Conservation (phyloP, 2,329 filamentous ascomycete genomes). For the Alternaria tenuissima region DNA sequence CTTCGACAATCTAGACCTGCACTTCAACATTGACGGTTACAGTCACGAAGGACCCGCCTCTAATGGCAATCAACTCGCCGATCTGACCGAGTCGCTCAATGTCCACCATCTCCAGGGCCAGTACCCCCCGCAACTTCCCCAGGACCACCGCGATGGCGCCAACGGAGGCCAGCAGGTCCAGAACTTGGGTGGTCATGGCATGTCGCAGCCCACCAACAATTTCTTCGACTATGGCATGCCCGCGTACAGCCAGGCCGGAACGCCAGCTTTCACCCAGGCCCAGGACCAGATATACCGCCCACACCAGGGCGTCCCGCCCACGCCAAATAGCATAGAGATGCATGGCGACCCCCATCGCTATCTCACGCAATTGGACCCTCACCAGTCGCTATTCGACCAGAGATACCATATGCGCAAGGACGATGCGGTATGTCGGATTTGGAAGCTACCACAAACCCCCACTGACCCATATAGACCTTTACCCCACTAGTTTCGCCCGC, state of each 20-base stretch:
- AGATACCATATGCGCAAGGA: conserved; percentile 73
- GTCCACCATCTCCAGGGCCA: conserved; percentile 45
- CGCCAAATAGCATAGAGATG: conserved; percentile 82
- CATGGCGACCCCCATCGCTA: conserved; percentile 67
- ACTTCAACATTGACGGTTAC: conserved; percentile 41
- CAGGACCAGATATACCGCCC: conserved; percentile 57
- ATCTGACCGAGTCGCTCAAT: conserved; percentile 45
- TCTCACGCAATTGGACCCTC: conserved; percentile 62
- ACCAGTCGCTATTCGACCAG: conserved; percentile 70
- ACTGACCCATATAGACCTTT: conserved; percentile 69
- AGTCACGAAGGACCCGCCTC: conserved; percentile 27
- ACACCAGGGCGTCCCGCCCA: conserved; percentile 74
- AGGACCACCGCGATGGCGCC: conserved; percentile 35
- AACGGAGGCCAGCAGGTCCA: conserved; percentile 26
- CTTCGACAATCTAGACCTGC: conserved; percentile 45
- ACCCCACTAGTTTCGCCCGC: conserved; percentile 85
- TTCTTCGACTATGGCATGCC: conserved; percentile 50
- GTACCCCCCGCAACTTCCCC: conserved; percentile 38
- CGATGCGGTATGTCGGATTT: conserved; percentile 64
- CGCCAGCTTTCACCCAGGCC: conserved; percentile 51
- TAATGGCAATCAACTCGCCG: conserved; percentile 39
- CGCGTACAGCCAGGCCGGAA: conserved; percentile 46
- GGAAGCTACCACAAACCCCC: conserved; percentile 3
- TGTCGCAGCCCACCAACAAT: conserved; percentile 12
- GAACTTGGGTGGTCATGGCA: conserved; percentile 20